Evolutionary conservation across 1,139 yeast genomes (phyloP).

Genomic region (Suhomyces terraborum): DNA sequence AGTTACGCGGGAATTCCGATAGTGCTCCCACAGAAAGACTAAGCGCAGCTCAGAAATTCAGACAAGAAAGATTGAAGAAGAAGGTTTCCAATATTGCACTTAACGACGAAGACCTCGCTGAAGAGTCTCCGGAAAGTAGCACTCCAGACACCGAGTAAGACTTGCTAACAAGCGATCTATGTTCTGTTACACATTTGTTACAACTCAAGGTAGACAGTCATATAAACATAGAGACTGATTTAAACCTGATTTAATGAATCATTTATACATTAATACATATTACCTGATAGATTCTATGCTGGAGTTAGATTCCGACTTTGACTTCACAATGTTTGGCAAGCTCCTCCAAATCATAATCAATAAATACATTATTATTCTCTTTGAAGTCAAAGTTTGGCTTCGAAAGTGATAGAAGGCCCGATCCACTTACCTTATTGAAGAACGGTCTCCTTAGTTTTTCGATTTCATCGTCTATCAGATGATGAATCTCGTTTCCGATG

Average conservation of each 20-base stretch:
- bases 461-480: conserved; percentile 17
- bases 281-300: conserved; percentile 1
- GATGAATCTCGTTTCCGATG: conserved; percentile 4
- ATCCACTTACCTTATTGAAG: conserved; percentile 41
- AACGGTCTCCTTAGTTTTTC: conserved; percentile 39
- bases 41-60: conserved; percentile 40
- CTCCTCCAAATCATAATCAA: conserved; percentile 44
- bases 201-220: not conserved
- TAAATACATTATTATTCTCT: conserved; percentile 29
- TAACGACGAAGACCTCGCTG: conserved; percentile 12
- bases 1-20: conserved; percentile 48
- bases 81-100: conserved; percentile 18
- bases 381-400: conserved; percentile 40
- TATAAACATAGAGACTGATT: conserved; percentile 1
- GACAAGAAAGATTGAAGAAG: conserved; percentile 36
- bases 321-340: conserved; percentile 13
- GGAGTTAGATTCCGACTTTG: conserved; percentile 5
- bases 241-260: not conserved
- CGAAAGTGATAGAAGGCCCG: conserved; percentile 40
- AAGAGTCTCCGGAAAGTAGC: conserved; percentile 6
- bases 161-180: not conserved
- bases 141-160: not conserved
- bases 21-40: conserved; percentile 20
- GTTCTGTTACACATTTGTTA: not conserved
- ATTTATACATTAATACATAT: conserved; percentile 1